These are phyloP conservation scores for Coemansia sp. DNA, from an alignment of 192 early-diverging fungal species.

Conservation along the genomic window DNA sequence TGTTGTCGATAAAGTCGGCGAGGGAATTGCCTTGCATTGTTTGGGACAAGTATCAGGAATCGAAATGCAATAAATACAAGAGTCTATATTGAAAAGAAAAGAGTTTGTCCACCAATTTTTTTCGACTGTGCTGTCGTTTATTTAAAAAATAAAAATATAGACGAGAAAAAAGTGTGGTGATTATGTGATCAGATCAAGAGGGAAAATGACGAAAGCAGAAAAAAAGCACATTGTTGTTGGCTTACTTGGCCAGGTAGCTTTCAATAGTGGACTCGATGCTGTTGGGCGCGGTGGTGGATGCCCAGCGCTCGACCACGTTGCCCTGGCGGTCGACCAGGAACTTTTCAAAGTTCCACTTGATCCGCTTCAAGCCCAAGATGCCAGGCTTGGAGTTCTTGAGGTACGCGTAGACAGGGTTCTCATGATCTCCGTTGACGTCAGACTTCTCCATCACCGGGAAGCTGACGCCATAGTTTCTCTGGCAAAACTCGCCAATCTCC, in stretches of 20 bases:
- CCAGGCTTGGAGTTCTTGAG: conserved; percentile 57
- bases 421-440: conserved; percentile 74
- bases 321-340: conserved; percentile 70
- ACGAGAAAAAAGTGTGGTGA: neutral
- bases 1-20: conserved; percentile 1
- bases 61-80: too few relatives aligned
- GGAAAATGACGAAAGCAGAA: conserved; percentile 1
- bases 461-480: conserved; percentile 67
- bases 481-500: conserved; percentile 54
- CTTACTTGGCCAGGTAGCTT: conserved; percentile 43
- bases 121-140: too few relatives aligned
- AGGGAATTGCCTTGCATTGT: neutral
- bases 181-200: too few relatives aligned
- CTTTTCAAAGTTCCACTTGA: conserved; percentile 90
- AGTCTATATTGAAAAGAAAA: neutral
- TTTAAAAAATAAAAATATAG: neutral
- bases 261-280: conserved; percentile 58
- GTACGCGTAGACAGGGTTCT: conserved; percentile 60
- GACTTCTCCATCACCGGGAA: conserved; percentile 90
- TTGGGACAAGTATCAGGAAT: too few relatives aligned
- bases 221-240: neutral
- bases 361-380: conserved; percentile 49
- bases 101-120: neutral
- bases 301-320: conserved; percentile 60
- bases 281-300: conserved; percentile 61